Percentiles rank a stretch among this genome's conserved stretches.
These are phyloP conservation scores for Diversispora eburnea DNA, from an alignment of 192 early-diverging fungal genomes.

Conservation along the genomic window DNA sequence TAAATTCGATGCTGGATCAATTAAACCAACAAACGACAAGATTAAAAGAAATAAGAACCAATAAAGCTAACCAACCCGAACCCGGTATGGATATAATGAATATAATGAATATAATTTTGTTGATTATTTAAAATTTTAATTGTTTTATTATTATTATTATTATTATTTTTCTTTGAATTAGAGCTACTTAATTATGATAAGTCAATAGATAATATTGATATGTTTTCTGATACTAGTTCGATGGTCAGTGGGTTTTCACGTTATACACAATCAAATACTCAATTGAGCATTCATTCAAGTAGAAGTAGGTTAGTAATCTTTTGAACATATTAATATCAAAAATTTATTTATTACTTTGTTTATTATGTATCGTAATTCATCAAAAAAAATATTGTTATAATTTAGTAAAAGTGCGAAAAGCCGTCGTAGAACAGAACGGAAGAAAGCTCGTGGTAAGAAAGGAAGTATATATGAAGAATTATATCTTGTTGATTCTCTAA, in stretches of 20 bases:
- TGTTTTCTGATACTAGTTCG: slow-evolving; percentile 93
- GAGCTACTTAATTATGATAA: slow-evolving; percentile 44
- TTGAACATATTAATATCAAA: not conserved
- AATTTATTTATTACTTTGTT: no score
- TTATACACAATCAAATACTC: slow-evolving; percentile 63
- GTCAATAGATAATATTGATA: slow-evolving; percentile 80
- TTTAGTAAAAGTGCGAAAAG: slow-evolving; percentile 64
- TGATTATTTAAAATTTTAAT: not conserved
- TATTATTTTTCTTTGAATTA: not conserved
- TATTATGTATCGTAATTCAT: no score
- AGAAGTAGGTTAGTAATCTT: slow-evolving; percentile 26
- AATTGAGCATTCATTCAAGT: slow-evolving; percentile 55
- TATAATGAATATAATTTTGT: not conserved
- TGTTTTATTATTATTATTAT: not conserved
- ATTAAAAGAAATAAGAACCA: slow-evolving; percentile 47
- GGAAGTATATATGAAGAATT: slow-evolving; percentile 89
- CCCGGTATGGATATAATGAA: not conserved
- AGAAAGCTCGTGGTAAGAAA: slow-evolving; percentile 82
- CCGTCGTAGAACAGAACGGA: slow-evolving; percentile 69
- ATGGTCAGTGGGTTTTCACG: slow-evolving; percentile 87
- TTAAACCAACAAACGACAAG: slow-evolving; percentile 61
- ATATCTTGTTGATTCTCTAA: slow-evolving; percentile 74
- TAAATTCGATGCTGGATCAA: slow-evolving; percentile 59
- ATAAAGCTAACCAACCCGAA: slow-evolving; percentile 25
- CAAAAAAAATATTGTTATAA: not conserved